These are phyloP conservation scores for Phytophthora megakarya DNA, from an alignment of 352 stramenopile species.

Conservation along the genomic window DNA sequence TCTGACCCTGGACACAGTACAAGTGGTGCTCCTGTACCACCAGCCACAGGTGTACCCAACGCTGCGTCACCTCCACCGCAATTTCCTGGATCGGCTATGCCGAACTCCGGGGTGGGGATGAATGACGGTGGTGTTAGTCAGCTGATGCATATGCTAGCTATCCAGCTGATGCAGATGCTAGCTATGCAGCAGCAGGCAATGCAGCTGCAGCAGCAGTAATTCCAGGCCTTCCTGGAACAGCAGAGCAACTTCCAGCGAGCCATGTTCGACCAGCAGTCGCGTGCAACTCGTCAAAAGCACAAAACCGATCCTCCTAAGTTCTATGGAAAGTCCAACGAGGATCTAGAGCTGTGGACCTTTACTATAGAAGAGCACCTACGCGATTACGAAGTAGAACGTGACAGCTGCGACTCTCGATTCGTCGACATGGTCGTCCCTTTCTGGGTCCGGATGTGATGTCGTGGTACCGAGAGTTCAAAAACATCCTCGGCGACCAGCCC, in stretches of 20 bases:
- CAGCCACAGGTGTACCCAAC: too few species aligned
- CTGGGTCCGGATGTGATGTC: constrained; percentile 10
- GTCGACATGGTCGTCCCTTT: constrained; percentile 8
- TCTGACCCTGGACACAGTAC: too few species aligned
- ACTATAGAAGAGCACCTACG: constrained; percentile 23
- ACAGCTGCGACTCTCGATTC: constrained; percentile 6
- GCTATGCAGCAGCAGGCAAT: constrained; percentile 9
- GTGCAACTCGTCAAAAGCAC: constrained; percentile 3
- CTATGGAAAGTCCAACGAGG: constrained; percentile 7
- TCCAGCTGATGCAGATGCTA: constrained; percentile 23
- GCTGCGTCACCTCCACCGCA: too few species aligned
- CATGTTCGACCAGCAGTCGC: constrained; percentile 11
- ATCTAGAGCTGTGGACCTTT: constrained; percentile 23
- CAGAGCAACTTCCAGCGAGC: constrained; percentile 7
- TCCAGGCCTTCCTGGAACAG: constrained; percentile 11
- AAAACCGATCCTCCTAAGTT: constrained; percentile 23
- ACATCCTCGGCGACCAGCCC: constrained; percentile 3
- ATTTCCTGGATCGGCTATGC: too few species aligned
- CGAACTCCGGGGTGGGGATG: too few species aligned
- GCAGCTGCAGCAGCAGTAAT: constrained; percentile 7
- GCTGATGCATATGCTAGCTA: too few species aligned
- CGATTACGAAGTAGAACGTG: constrained; percentile 4
- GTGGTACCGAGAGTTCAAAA: constrained; percentile 12
- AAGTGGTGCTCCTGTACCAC: too few species aligned
- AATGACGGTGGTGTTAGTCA: too few species aligned